Percentiles rank a stretch among this genome's conserved stretches.
These are phyloP conservation scores for Kwoniella botswanensis DNA, from an alignment of 768 basidiomycete species.

Conservation along the genomic window DNA sequence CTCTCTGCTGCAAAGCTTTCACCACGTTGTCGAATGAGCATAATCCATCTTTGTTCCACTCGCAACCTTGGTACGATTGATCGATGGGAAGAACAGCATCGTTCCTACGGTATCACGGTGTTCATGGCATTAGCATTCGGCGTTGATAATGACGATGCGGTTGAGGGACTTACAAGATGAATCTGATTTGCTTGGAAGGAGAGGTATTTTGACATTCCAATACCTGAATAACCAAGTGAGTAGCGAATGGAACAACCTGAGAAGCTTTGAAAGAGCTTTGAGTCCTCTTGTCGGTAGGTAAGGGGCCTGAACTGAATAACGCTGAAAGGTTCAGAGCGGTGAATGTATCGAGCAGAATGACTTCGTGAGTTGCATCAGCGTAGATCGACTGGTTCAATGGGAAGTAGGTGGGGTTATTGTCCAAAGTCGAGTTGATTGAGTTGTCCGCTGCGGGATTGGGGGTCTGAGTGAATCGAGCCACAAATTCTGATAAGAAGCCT, in stretches of 20 bases:
- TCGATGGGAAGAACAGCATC: slow-evolving; percentile 59
- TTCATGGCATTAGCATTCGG: slow-evolving; percentile 23
- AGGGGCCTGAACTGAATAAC: slow-evolving; percentile 73
- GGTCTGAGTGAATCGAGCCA: slow-evolving; percentile 51
- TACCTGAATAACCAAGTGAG: slow-evolving; percentile 70
- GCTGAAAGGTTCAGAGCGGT: slow-evolving; percentile 82
- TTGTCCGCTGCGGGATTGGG: slow-evolving; percentile 44
- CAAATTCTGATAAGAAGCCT: slow-evolving; percentile 56
- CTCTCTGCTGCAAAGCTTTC: slow-evolving; percentile 47
- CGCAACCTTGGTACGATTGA: slow-evolving; percentile 51
- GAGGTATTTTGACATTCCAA: slow-evolving; percentile 39
- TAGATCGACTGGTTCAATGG: slow-evolving; percentile 65
- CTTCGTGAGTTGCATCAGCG: slow-evolving; percentile 79
- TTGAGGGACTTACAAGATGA: slow-evolving; percentile 62
- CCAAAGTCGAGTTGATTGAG: slow-evolving; percentile 54
- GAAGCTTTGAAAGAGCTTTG: slow-evolving; percentile 37
- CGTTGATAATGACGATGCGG: neutral
- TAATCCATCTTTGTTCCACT: slow-evolving; percentile 55
- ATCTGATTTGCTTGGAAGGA: slow-evolving; percentile 49
- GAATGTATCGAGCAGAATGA: slow-evolving; percentile 84
- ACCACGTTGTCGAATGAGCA: slow-evolving; percentile 58
- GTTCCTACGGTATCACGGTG: slow-evolving; percentile 54
- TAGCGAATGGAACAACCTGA: slow-evolving; percentile 60
- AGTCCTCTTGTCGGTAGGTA: slow-evolving; percentile 75
- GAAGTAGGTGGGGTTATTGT: slow-evolving; percentile 51